Base-by-base conservation (phyloP, 2,329 filamentous ascomycete species). In the Periconia digitata region DNA sequence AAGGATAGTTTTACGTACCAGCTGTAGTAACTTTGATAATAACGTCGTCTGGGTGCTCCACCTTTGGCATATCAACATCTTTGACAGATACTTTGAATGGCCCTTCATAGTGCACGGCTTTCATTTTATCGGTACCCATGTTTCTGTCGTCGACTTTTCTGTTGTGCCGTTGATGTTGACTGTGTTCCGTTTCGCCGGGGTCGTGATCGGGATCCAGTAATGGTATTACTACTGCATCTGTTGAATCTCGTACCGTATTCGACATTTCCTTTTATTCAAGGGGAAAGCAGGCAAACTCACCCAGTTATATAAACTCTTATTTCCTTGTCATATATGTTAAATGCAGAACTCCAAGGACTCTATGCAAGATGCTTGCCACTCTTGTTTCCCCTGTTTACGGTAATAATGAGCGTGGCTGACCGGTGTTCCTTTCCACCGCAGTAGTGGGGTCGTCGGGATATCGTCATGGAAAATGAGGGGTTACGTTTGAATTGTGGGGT, bases 11-110 rank as follows among this genome's bases (percentile, higher is more conserved):
- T 5, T 7, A 46, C 54, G 58, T 69, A 71, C 79, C 74, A 43
- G 82, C 79, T 6, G 83, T 87, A 1, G 84, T 85, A 29, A 86
- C 80, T 59, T 84, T 85, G 65, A 86, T 79, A 50, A 85, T 82
- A 27, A 79, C 76, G 71, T 86, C 83, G 68, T 86, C 82, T 2
- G 83, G 82, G 67, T 85, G 83, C 61, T 85, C 72, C 18, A 87
- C 73, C 60, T 76, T 79, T 1, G 84, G 84, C 39, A 76, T 62
- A 21, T 79, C 76, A 7, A 84, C 77, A 20, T 86, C 79, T 58
- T 83, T 78, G 42, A 87, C 79, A n/a, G 79, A 78, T 51, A 86
- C 83, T 65, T 81, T 79, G 70, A 79, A 82, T 0, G 83, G 79
- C 1, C 82, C 82, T 38, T 82, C 77, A 57, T 85, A 85, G 60